Percentiles rank a stretch among this genome's conserved stretches.
Conservation (phyloP, 2,329 filamentous ascomycete species). For the Colletotrichum lupini region DNA sequence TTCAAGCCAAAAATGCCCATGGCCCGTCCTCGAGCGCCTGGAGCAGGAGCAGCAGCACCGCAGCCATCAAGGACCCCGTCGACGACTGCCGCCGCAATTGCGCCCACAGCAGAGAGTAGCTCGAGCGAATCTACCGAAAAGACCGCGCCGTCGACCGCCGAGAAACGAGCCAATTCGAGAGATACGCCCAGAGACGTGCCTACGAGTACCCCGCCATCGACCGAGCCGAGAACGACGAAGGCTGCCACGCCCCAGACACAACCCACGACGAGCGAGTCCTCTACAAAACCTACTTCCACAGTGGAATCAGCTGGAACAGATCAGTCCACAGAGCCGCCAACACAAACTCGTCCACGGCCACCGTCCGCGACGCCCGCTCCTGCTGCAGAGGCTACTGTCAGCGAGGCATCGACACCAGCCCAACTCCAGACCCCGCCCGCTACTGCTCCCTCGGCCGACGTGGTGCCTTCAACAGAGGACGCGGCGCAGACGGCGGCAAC, state of each 20-base stretch:
- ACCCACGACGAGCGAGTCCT: neutral
- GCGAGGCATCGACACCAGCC: slow-evolving; percentile 9
- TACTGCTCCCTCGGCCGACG: neutral
- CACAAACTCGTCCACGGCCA: neutral
- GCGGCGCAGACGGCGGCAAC: neutral
- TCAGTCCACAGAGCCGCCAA: neutral
- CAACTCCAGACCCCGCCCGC: slow-evolving; percentile 30
- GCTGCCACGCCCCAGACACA: neutral
- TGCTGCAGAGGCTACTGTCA: neutral
- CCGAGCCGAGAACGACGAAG: neutral
- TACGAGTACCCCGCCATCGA: slow-evolving; percentile 30
- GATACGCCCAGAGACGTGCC: neutral
- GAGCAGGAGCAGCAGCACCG: slow-evolving; percentile 45
- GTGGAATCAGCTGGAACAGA: neutral
- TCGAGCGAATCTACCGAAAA: neutral
- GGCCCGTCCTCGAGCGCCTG: slow-evolving; percentile 62
- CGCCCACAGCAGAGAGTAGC: slow-evolving; percentile 3
- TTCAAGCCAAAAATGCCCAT: slow-evolving; percentile 78
- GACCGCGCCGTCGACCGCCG: neutral
- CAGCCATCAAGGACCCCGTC: slow-evolving; percentile 44
- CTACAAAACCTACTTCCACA: neutral
- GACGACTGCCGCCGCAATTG: slow-evolving; percentile 13
- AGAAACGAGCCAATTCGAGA: neutral
- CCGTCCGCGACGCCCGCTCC: neutral
- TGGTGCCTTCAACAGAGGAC: neutral